These are phyloP conservation scores for Capsicum rhomboideum DNA, from an alignment of 257 asterid species.

Conservation along the genomic window DNA sequence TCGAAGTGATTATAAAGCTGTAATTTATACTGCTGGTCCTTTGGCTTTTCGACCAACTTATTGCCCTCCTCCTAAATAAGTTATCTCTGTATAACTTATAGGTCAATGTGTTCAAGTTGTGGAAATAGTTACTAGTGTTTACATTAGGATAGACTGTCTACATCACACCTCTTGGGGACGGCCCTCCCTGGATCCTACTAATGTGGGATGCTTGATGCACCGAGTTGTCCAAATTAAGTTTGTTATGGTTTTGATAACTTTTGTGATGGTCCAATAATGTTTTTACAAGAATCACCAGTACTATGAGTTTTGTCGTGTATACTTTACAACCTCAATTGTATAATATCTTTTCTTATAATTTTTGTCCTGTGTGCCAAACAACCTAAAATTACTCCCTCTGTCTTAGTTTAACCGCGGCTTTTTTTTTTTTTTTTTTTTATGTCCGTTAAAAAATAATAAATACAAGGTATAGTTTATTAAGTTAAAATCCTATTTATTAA, in stretches of 20 bases:
- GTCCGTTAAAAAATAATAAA: neutral
- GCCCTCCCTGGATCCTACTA: too few relatives aligned
- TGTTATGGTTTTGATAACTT: neutral
- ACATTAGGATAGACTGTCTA: too few relatives aligned
- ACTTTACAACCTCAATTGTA: neutral
- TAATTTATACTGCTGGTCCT: constrained; percentile 62
- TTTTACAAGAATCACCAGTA: neutral
- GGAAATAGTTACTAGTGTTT: neutral
- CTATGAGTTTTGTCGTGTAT: neutral
- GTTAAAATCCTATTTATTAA: too few relatives aligned
- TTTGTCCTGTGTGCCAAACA: neutral
- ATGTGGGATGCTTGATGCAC: neutral
- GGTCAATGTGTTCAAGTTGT: neutral
- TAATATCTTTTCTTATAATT: neutral
- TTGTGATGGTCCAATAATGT: neutral
- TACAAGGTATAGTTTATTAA: too few relatives aligned
- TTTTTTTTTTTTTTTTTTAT: neutral
- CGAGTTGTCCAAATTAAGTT: neutral
- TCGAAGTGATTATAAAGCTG: constrained; percentile 46
- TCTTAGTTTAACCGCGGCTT: too few relatives aligned
- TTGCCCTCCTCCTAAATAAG: constrained; percentile 42
- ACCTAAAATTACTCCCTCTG: neutral
- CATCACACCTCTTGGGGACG: too few relatives aligned
- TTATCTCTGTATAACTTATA: too few relatives aligned
- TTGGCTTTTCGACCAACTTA: constrained; percentile 72